Evolutionary conservation across 2,329 filamentous ascomycete genomes (phyloP).

Genomic region (Verticillium tricorpus): DNA sequence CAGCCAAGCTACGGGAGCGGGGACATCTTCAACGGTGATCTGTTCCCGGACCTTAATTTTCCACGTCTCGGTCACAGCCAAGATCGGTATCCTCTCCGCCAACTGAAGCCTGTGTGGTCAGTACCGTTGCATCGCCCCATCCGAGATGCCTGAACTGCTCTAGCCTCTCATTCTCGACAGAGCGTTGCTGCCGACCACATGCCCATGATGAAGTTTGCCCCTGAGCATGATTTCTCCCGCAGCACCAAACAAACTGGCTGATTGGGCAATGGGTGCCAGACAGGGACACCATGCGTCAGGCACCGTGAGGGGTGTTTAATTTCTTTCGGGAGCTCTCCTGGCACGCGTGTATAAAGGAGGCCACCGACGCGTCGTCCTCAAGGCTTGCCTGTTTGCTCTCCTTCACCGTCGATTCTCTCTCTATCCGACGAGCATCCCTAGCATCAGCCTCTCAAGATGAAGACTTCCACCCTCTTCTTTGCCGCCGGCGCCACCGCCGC

Average conservation of each 20-base stretch:
- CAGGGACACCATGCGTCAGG: not conserved
- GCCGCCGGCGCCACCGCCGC: conserved; percentile 6
- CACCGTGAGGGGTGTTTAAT: not conserved
- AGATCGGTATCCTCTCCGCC: not conserved
- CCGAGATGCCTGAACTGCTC: not conserved
- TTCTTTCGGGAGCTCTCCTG: not conserved
- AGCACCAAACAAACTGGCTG: not conserved
- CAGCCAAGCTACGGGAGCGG: conserved; percentile 4
- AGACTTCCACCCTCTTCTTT: conserved; percentile 7
- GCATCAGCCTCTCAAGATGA: conserved; percentile 3
- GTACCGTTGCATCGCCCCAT: not conserved
- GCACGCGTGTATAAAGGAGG: not conserved
- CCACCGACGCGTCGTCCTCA: not conserved
- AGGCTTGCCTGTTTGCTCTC: not conserved
- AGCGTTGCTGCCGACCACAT: not conserved
- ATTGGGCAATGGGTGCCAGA: not conserved
- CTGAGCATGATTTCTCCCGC: not conserved
- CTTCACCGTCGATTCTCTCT: not conserved
- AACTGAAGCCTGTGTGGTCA: not conserved
- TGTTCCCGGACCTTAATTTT: conserved; percentile 8
- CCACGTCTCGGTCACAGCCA: conserved; percentile 8
- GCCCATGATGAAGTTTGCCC: not conserved
- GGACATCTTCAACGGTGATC: conserved; percentile 7
- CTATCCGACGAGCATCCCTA: not conserved
- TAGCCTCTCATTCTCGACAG: not conserved